A percentile compares a stretch with the other conserved stretches of the same genome.
These are phyloP conservation scores for Abelmoschus esculentus DNA, from an alignment of 345 rosid genomes.

Conservation along the genomic window DNA sequence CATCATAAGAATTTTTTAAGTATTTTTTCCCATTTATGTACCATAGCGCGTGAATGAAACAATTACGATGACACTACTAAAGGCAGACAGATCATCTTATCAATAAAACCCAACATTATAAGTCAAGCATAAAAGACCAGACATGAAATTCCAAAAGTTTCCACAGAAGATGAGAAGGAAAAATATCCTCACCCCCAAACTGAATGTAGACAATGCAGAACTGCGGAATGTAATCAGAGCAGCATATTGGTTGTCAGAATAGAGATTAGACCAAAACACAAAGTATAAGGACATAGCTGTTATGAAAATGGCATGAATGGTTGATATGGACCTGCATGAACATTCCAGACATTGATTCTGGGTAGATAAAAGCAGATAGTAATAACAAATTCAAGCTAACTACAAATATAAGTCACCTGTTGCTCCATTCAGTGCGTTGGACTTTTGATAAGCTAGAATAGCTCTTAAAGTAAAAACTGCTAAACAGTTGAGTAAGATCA, in stretches of 20 bases:
- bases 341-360: neutral
- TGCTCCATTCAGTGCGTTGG: constrained; percentile 60
- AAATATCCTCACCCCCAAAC: constrained; percentile 43
- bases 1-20: neutral
- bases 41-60: neutral
- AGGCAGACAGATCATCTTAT: neutral
- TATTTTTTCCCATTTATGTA: neutral
- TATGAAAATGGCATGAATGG: constrained; percentile 55
- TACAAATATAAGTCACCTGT: constrained; percentile 33
- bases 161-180: neutral
- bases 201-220: constrained; percentile 42
- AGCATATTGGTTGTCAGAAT: constrained; percentile 26
- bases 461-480: constrained; percentile 50
- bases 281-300: constrained; percentile 48
- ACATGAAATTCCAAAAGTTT: neutral
- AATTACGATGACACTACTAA: neutral
- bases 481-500: constrained; percentile 45
- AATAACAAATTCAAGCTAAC: neutral
- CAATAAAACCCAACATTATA: neutral
- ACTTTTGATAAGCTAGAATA: constrained; percentile 39
- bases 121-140: neutral
- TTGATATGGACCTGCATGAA: constrained; percentile 52
- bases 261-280: constrained; percentile 56
- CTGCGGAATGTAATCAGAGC: constrained; percentile 39
- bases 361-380: neutral